Percentiles rank a stretch among this genome's conserved stretches.
Conservation (phyloP, 768 basidiomycete species). For the Podaxis sp. region DNA sequence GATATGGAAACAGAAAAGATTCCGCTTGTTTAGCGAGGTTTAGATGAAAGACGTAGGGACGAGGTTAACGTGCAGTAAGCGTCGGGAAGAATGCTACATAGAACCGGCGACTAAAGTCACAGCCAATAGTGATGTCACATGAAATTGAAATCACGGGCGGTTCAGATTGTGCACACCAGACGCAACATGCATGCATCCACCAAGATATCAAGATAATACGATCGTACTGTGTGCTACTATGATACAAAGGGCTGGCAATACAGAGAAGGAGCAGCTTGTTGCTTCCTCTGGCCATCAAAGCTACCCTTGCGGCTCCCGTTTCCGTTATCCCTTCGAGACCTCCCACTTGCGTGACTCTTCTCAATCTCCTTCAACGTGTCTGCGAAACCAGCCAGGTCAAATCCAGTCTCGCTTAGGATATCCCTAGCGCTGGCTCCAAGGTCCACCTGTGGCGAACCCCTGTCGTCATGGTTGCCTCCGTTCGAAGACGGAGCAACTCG, state of each 20-base stretch:
- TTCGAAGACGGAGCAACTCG: background rate
- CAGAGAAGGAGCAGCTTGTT: slow-evolving; percentile 6
- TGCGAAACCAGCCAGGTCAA: slow-evolving; percentile 26
- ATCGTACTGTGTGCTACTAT: background rate
- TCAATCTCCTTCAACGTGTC: slow-evolving; percentile 25
- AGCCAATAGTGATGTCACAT: background rate
- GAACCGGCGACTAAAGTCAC: background rate
- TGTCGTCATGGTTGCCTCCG: background rate
- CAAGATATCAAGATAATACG: background rate
- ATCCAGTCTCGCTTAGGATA: slow-evolving; percentile 24
- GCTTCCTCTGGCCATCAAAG: background rate
- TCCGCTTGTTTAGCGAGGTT: no score
- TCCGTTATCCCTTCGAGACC: background rate
- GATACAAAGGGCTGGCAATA: background rate
- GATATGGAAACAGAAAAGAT: background rate
- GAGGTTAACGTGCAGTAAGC: background rate
- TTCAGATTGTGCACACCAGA: background rate
- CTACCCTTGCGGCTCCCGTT: background rate
- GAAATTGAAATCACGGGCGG: background rate
- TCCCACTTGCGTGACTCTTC: slow-evolving; percentile 8
- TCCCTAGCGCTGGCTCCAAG: slow-evolving; percentile 18
- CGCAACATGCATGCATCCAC: background rate
- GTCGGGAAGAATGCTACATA: background rate
- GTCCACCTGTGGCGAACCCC: background rate
- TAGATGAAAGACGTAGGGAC: background rate